Percentiles rank a stretch among this genome's conserved stretches.
Evolutionary conservation across 1,284 basidiomycete species (phyloP).

Genomic region (Volvariella volvacea): DNA sequence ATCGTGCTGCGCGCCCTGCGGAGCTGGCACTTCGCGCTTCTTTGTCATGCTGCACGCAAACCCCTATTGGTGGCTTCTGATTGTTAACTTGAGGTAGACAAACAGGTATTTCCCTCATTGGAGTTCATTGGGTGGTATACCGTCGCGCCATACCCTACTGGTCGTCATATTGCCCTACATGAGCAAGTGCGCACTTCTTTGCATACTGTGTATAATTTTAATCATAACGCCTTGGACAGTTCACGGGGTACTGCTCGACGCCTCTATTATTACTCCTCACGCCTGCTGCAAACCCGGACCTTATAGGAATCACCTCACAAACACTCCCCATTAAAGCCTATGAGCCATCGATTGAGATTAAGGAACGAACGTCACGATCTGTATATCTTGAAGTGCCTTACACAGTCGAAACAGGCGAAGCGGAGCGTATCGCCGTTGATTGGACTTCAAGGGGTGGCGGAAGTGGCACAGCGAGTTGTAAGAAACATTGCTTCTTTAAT

Average conservation of each 20-base stretch:
- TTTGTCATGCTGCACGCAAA: conserved; percentile 1
- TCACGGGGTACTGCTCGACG: conserved; percentile 66
- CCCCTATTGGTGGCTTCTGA: conserved; percentile 4
- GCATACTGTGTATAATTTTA: background rate
- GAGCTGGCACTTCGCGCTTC: too few relatives aligned
- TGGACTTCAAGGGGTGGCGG: conserved; percentile 90
- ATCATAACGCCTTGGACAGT: conserved; percentile 32
- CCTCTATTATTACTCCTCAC: conserved; percentile 73
- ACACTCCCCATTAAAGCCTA: conserved; percentile 84
- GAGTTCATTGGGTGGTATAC: conserved; percentile 98
- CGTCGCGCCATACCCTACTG: conserved; percentile 65
- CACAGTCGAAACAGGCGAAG: conserved; percentile 95
- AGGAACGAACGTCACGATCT: conserved; percentile 67
- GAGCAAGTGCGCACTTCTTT: conserved; percentile 56
- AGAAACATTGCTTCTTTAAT: conserved; percentile 24
- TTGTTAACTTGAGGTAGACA: conserved; percentile 50
- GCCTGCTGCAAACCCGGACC: conserved; percentile 47
- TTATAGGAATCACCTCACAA: conserved; percentile 41
- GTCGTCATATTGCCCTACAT: conserved; percentile 75
- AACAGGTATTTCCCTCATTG: conserved; percentile 95
- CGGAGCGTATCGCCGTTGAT: conserved; percentile 96
- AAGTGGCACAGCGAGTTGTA: conserved; percentile 64
- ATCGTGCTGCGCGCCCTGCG: background rate
- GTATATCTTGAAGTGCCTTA: conserved; percentile 81
- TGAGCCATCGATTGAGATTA: conserved; percentile 80